phyloP scores from a whole-genome alignment of 2,329 filamentous ascomycete genomes.

The Mycosphaerelloides madeirae region DNA sequence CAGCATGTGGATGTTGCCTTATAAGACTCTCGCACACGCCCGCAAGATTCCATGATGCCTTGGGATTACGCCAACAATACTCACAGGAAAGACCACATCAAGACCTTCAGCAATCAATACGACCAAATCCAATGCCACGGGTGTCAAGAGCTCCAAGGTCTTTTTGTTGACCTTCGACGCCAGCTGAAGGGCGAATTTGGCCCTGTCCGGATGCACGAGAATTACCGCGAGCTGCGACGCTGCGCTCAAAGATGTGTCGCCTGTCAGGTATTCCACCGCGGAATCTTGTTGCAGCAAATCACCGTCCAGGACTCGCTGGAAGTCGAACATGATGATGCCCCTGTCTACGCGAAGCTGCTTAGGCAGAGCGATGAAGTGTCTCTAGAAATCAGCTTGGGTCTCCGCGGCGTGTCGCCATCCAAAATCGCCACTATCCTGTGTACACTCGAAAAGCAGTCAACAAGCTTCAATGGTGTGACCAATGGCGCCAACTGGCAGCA shows the following conservation, averaged over 20 bases:
- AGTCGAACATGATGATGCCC: not conserved
- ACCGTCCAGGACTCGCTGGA: not conserved
- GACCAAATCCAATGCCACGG: not conserved
- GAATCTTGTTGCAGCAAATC: slow-evolving; percentile 1
- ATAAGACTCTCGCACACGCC: too few relatives aligned
- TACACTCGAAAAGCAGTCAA: not conserved
- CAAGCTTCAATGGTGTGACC: not conserved
- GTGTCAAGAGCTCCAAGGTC: not conserved
- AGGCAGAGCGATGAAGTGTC: not conserved
- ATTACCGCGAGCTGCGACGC: not conserved
- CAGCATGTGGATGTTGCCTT: too few relatives aligned
- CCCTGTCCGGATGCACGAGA: not conserved
- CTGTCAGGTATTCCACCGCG: slow-evolving; percentile 4
- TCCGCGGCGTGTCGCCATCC: not conserved
- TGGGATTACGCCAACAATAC: too few relatives aligned
- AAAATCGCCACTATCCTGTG: slow-evolving; percentile 1
- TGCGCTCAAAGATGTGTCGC: slow-evolving; percentile 1
- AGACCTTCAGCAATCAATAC: not conserved
- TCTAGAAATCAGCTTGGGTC: not conserved
- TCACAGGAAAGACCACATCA: too few relatives aligned
- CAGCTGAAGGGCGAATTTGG: not conserved
- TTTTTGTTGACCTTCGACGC: not conserved
- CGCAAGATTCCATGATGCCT: too few relatives aligned
- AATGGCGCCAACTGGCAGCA: not conserved
- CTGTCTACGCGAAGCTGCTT: not conserved